Evolutionary conservation across 345 rosid genomes (phyloP), one percentile per base, ranked within the genome.

Genomic region (Hypericum androsaemum): DNA sequence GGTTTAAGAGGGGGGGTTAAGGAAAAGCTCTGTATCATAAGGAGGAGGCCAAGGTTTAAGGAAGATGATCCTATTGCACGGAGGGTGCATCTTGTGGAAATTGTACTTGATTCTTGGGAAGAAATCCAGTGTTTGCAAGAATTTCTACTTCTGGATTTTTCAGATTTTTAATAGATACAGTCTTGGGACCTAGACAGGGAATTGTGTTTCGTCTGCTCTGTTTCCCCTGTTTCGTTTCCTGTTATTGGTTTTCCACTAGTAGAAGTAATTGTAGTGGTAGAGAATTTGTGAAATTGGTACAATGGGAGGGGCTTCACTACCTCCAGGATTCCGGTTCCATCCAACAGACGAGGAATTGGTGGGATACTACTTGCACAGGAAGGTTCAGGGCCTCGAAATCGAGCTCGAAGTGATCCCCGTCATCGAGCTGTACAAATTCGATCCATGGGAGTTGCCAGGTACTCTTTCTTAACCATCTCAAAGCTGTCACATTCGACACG

Each of bases 391-490:
- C 10, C 86, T 77, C n/a, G 79, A 64, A 61, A 80, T 87, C 42
- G 92, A 87, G 76, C 87, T 90, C 7, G 89, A 87, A 62, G 87
- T 90, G 3, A 80, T 87, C 60, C 95, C 89, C 7, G 77, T 75
- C n/a, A 61, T 79, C 42, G 89, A 90, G 64, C 66, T 90, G 65
- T 84, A 84, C 84, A 87, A 83, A 68, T 90, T 82, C 57, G 96
- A 90, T 74, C 95, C 95, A 9, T 90, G 96, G 96, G 96, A 90
- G 58, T 70, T 87, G 55, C 95, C 95, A 74, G 89, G 95, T 84
- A 73, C 52, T 13, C 40, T 38, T 22, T 54, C 36, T 43, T 32
- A 5, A 12, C 52, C 5, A 52, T 28, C 22, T 6, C n/a, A n/a
- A n/a, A n/a, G n/a, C n/a, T n/a, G n/a, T n/a, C n/a, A n/a, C n/a